Percentiles rank a stretch among this genome's conserved stretches.
phyloP scores from a whole-genome alignment of 768 basidiomycete species.

The Hirschioporus abietinus region DNA sequence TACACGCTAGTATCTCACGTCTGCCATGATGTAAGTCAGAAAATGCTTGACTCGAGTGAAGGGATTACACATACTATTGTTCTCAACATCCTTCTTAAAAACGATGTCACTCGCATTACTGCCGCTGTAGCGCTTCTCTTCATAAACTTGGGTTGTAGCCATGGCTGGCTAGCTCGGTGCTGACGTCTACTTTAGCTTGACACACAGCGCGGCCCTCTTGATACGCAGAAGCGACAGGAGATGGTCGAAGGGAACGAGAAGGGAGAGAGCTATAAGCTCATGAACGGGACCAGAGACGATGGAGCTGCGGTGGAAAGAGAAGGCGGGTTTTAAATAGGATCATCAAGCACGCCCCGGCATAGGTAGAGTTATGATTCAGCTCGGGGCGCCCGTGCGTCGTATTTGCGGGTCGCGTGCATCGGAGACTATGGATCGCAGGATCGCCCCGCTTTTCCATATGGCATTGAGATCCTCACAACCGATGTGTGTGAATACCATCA shows the following conservation, averaged over 20 bases:
- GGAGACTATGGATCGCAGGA: neutral
- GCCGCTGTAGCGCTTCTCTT: neutral
- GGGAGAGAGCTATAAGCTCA: neutral
- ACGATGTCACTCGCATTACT: neutral
- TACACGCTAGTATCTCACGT: neutral
- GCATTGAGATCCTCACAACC: neutral
- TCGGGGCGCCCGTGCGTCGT: neutral
- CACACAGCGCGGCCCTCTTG: neutral
- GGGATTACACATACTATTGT: neutral
- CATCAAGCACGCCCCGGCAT: neutral
- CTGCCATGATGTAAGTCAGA: neutral
- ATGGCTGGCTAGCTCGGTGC: neutral
- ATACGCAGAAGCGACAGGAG: neutral
- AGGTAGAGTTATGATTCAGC: neutral
- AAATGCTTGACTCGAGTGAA: neutral
- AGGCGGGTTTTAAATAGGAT: neutral
- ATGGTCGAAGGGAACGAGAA: neutral
- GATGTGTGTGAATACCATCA: neutral
- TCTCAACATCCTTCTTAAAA: neutral
- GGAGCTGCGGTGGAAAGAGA: neutral
- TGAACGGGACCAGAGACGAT: neutral
- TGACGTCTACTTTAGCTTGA: neutral
- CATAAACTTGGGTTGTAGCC: neutral
- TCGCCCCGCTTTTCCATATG: neutral
- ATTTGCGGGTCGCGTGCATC: neutral